A percentile compares a stretch with the other conserved stretches of the same genome.
phyloP scores from a whole-genome alignment of 2,329 filamentous ascomycete species.

The Ophiosphaerella narmari region DNA sequence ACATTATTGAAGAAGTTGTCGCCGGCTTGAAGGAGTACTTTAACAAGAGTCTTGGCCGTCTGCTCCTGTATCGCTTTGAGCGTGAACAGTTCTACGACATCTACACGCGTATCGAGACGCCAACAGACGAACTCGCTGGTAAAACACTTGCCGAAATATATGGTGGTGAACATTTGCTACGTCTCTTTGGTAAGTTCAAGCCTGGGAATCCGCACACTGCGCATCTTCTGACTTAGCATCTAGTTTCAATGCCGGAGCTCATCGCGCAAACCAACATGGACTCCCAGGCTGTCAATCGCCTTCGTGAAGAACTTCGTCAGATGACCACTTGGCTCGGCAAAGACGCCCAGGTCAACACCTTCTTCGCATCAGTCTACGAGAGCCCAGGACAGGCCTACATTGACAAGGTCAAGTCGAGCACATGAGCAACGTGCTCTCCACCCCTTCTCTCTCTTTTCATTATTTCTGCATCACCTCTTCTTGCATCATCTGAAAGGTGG shows the following conservation, averaged over 20 bases:
- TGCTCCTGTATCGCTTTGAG: conserved; percentile 93
- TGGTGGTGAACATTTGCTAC: conserved; percentile 87
- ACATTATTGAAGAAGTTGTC: conserved; percentile 88
- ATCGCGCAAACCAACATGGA: conserved; percentile 99
- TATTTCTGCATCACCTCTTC: conserved; percentile 16
- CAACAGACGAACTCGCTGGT: conserved; percentile 66
- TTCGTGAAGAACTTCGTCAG: conserved; percentile 86
- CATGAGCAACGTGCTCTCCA: conserved; percentile 10
- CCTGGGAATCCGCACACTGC: conserved; percentile 5
- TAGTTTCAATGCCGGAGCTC: conserved; percentile 89
- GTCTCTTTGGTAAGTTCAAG: conserved; percentile 74
- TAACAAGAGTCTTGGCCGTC: conserved; percentile 83
- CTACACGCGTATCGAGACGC: conserved; percentile 68
- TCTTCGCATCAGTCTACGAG: conserved; percentile 80
- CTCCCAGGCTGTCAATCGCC: conserved; percentile 80
- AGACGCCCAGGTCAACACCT: conserved; percentile 66
- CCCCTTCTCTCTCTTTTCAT: conserved; percentile 1
- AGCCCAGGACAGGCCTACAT: conserved; percentile 72
- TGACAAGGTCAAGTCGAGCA: conserved; percentile 62
- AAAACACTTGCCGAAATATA: conserved; percentile 82
- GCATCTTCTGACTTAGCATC: not conserved
- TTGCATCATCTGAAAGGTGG: conserved; percentile 12
- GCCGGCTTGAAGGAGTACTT: conserved; percentile 91
- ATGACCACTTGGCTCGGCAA: conserved; percentile 84
- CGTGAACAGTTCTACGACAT: conserved; percentile 84